Conservation (phyloP, 805 yeast genomes). For the Yarrowia sp. region DNA sequence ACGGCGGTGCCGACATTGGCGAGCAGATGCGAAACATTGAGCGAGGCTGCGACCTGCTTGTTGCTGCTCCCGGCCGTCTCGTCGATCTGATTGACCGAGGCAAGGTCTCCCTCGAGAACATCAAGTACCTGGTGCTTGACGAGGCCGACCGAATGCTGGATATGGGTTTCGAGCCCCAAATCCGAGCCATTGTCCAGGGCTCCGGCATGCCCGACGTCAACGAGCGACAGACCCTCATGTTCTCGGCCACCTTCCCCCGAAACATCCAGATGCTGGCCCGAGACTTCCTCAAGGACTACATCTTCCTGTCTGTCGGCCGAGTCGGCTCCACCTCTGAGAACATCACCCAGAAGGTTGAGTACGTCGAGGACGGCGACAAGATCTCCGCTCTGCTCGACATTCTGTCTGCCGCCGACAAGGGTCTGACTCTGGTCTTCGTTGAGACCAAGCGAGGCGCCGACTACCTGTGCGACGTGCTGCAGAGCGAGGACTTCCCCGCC, state of each 20-base stretch:
- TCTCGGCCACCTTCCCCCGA: constrained; percentile 98
- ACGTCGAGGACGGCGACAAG: constrained; percentile 94
- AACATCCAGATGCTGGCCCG: constrained; percentile 97
- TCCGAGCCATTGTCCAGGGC: constrained; percentile 95
- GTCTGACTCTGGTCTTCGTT: constrained; percentile 92
- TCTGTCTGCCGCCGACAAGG: constrained; percentile 78
- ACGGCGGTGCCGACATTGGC: constrained; percentile 97
- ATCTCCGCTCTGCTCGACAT: constrained; percentile 88
- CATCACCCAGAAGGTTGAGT: constrained; percentile 90
- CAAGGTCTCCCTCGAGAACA: constrained; percentile 83
- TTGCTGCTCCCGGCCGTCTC: constrained; percentile 99
- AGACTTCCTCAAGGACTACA: constrained; percentile 94
- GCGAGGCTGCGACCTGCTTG: constrained; percentile 93
- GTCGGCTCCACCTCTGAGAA: constrained; percentile 99
- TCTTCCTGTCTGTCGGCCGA: constrained; percentile 96
- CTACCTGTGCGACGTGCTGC: constrained; percentile 87
- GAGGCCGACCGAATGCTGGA: constrained; percentile 99
- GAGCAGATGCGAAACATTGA: constrained; percentile 85
- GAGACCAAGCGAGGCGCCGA: constrained; percentile 99
- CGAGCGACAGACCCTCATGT: constrained; percentile 96
- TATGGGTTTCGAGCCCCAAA: constrained; percentile 99
- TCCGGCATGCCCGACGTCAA: constrained; percentile 96
- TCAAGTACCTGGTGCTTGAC: constrained; percentile 92
- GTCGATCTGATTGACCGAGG: constrained; percentile 96
- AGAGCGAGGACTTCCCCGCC: constrained; percentile 90